Evolutionary conservation across 2,329 filamentous ascomycete genomes (phyloP), one percentile per base, ranked within the genome.

Genomic region (Pyrenochaeta sp.): DNA sequence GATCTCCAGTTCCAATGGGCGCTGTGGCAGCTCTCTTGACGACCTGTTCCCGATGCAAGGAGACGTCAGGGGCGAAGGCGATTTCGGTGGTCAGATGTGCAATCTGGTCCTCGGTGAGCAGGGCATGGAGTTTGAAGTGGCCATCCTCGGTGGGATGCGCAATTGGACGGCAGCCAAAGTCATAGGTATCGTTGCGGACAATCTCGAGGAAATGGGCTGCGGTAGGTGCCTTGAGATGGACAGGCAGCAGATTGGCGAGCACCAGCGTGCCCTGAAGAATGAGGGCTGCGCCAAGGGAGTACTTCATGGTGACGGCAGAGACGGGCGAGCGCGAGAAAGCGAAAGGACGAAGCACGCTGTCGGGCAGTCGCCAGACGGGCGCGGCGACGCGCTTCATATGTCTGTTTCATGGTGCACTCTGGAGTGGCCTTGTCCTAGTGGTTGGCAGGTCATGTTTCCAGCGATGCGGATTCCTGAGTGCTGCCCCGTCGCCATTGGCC

Each of bases 1-100:
- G 19, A 60, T 74, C 55, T 61, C 79, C 65, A 31, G 53, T 61
- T 18, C 66, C 67, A 21, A 69, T 69, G 10, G 67, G 67, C 13
- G 66, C 65, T 6, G 58, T 61, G 11, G 57, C 63, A 10, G 51
- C 60, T 40, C 65, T 51, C 53, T 68, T 68, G 28, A 49, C 53
- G 28, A 67, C 43, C 3, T 53, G 43, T 4, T 49, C 43, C 17
- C 56, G 49, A 32, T 60, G 55, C 13, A 67, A 49, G 9, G 52
- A 53, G 31, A 67, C 45, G 27, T 63, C 61, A 10, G 52, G 35
- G 6, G 48, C 46, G 15, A 41, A 28, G 24, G 54, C 51, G 35
- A 63, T 62, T 48, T 63, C 60, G 19, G 60, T 61, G 26, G 51
- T 58, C n/a, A 68, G 44, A 31, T 68, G 51, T 10, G 53, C 51